Percentiles rank a stretch among this genome's conserved stretches.
These are phyloP conservation scores for Pythium rishiriense DNA, from an alignment of 352 stramenopile species.

Conservation along the genomic window DNA sequence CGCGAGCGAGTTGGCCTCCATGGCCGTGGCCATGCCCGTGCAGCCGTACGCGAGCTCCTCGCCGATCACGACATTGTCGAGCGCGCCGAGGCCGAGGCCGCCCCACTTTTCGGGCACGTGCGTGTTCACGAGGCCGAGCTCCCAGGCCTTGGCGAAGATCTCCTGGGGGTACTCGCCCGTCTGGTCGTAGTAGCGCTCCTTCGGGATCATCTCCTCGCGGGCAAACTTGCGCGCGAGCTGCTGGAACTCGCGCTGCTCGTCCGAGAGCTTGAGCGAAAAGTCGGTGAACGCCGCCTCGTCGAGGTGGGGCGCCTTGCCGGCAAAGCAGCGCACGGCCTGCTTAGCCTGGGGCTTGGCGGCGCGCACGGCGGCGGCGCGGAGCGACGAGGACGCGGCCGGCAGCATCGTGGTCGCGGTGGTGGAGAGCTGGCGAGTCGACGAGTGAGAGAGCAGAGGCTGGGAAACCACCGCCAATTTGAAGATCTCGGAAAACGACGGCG, in stretches of 20 bases:
- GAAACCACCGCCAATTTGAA: background rate
- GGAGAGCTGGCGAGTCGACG: constrained; percentile 3
- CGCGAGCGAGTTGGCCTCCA: constrained; percentile 87
- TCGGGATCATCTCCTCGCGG: constrained; percentile 89
- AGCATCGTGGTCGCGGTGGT: constrained; percentile 8
- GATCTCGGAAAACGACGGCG: constrained; percentile 7
- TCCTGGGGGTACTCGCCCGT: constrained; percentile 87
- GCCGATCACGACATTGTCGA: constrained; percentile 86
- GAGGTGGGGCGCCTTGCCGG: constrained; percentile 35
- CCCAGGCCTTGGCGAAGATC: constrained; percentile 89
- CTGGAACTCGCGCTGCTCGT: constrained; percentile 89
- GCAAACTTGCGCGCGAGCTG: constrained; percentile 86
- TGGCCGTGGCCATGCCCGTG: constrained; percentile 90
- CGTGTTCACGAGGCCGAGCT: constrained; percentile 87
- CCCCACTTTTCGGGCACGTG: constrained; percentile 87
- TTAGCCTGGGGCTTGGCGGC: constrained; percentile 2
- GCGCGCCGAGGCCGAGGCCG: constrained; percentile 70
- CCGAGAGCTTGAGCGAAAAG: constrained; percentile 84
- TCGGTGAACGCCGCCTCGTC: constrained; percentile 50
- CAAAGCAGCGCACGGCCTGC: constrained; percentile 48
- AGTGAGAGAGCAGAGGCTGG: constrained; percentile 8
- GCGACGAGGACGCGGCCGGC: constrained; percentile 9
- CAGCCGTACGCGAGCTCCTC: constrained; percentile 92
- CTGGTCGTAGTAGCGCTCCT: constrained; percentile 80
- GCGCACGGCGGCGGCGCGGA: constrained; percentile 18